Percentiles rank a stretch among this genome's conserved stretches.
These are phyloP conservation scores for Crepidotus sp. DNA, from an alignment of 1,284 basidiomycete genomes.

Conservation along the genomic window DNA sequence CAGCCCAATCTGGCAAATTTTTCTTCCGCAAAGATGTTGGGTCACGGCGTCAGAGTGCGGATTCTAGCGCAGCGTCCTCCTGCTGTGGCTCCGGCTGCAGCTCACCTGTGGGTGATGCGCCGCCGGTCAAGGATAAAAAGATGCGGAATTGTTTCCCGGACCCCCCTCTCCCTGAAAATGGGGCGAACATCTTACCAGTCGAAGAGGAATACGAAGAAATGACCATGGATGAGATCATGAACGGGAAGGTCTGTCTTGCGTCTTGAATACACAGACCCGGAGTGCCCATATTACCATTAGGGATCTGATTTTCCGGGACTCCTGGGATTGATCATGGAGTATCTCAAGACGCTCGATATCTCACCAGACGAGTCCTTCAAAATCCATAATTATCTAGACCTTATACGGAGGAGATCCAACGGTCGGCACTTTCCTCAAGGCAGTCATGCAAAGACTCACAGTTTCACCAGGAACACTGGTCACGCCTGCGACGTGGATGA, in stretches of 20 bases:
- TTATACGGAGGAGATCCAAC: constrained; percentile 72
- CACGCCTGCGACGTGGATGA: constrained; percentile 91
- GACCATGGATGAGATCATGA: constrained; percentile 89
- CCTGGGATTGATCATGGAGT: constrained; percentile 76
- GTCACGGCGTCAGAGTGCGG: constrained; percentile 40
- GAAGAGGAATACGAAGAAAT: constrained; percentile 88
- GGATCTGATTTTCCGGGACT: constrained; percentile 75
- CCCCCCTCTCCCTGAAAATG: constrained; percentile 43
- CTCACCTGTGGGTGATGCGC: constrained; percentile 37
- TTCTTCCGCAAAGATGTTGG: constrained; percentile 88
- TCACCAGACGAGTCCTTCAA: constrained; percentile 53
- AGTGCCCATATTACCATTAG: constrained; percentile 27
- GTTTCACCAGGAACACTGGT: constrained; percentile 59
- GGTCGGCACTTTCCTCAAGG: constrained; percentile 48
- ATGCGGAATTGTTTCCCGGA: constrained; percentile 64
- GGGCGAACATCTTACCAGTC: constrained; percentile 35
- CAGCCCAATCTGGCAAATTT: constrained; percentile 68
- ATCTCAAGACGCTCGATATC: constrained; percentile 84
- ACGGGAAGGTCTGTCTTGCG: constrained; percentile 62
- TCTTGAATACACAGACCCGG: not conserved
- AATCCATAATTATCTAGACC: constrained; percentile 72
- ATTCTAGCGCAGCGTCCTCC: constrained; percentile 38
- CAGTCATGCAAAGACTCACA: not conserved
- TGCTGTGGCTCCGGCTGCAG: constrained; percentile 34
- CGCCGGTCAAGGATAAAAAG: constrained; percentile 48